phyloP scores from a whole-genome alignment of 805 yeast genomes.

The Sungouiozyma ichnusensis region DNA sequence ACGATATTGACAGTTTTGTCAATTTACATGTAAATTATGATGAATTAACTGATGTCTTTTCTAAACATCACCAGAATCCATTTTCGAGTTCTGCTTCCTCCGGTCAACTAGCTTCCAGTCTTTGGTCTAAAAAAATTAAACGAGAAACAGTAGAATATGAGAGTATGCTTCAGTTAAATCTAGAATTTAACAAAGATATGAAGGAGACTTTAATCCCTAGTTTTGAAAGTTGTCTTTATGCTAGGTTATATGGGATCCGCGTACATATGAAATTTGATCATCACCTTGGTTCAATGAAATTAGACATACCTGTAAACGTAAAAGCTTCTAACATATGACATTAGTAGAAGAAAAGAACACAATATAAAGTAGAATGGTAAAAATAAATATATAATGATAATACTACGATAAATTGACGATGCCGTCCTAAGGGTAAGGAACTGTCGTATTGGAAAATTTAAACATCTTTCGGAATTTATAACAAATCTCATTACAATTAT shows the following conservation, averaged over 20 bases:
- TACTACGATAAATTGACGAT: too few relatives aligned
- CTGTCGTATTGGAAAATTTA: too few relatives aligned
- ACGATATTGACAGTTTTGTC: conserved; percentile 27
- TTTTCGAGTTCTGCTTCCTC: conserved; percentile 4
- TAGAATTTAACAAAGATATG: conserved; percentile 34
- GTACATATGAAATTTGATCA: conserved; percentile 36
- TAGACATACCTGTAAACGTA: conserved; percentile 31
- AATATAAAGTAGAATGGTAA: too few relatives aligned
- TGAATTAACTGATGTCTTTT: conserved; percentile 20
- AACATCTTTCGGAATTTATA: too few relatives aligned
- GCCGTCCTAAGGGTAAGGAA: too few relatives aligned
- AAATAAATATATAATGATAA: too few relatives aligned
- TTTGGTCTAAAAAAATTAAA: neutral
- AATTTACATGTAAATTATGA: conserved; percentile 14
- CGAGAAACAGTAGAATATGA: conserved; percentile 25
- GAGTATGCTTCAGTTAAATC: conserved; percentile 30
- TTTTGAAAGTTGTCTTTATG: conserved; percentile 54
- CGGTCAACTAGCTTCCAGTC: neutral
- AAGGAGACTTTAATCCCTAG: conserved; percentile 46
- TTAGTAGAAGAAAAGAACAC: neutral
- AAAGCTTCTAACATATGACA: conserved; percentile 16
- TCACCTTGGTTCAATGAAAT: conserved; percentile 21
- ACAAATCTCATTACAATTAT: too few relatives aligned
- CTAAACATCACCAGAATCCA: conserved; percentile 13
- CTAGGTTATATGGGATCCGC: conserved; percentile 46